Evolutionary conservation across 2,329 filamentous ascomycete species (phyloP).

Genomic region (Stemphylium lycopersici): DNA sequence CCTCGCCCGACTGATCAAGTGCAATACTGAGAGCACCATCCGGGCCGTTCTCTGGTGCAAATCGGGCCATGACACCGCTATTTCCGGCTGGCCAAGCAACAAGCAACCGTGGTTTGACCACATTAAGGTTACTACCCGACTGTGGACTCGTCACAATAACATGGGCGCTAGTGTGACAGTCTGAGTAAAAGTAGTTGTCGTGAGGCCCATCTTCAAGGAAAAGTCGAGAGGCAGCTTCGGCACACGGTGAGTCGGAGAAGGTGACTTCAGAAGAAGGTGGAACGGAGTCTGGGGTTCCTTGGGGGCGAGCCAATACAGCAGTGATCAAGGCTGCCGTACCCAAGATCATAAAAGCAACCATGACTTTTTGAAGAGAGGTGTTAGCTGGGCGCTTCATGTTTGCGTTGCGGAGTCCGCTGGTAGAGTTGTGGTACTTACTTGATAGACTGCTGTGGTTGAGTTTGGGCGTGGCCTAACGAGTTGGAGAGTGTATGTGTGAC

Average conservation of each 20-base stretch:
- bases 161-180: constrained; percentile 65
- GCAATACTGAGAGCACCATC: constrained; percentile 62
- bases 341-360: not conserved
- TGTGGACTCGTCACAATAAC: constrained; percentile 66
- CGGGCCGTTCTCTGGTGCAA: constrained; percentile 59
- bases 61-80: constrained; percentile 64
- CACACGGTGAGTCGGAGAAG: constrained; percentile 9
- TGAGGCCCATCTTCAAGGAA: constrained; percentile 64
- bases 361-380: not conserved
- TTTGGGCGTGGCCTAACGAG: not conserved
- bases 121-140: constrained; percentile 58
- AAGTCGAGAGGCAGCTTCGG: constrained; percentile 35
- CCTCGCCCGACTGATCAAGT: constrained; percentile 56
- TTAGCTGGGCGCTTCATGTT: not conserved
- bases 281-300: not conserved
- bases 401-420: not conserved
- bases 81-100: constrained; percentile 70
- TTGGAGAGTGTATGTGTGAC: not conserved
- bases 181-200: constrained; percentile 70
- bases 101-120: constrained; percentile 64
- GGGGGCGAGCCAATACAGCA: not conserved
- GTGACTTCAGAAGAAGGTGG: not conserved
- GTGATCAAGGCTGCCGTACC: not conserved
- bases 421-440: not conserved
- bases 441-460: not conserved